Conservation (phyloP, 2,329 filamentous ascomycete species). For the Apiospora koreana region DNA sequence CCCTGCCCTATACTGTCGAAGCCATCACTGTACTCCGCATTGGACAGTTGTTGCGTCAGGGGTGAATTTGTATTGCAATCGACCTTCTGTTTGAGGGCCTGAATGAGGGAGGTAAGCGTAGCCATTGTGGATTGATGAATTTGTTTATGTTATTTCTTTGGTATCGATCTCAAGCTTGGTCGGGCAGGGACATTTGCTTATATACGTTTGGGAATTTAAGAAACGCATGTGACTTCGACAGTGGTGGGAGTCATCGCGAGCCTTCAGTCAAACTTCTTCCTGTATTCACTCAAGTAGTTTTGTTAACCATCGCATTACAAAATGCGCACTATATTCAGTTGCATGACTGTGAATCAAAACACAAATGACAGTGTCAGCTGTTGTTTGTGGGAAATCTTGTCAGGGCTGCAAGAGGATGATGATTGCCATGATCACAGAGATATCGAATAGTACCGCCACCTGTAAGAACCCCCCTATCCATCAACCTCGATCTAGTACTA, state of each 20-base stretch:
- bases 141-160: neutral
- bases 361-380: neutral
- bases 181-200: neutral
- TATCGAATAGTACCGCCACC: too few relatives aligned
- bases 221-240: neutral
- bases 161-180: neutral
- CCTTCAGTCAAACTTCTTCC: neutral
- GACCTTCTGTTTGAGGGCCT: slow-evolving; percentile 36
- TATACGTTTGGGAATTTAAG: neutral
- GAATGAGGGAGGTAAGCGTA: slow-evolving; percentile 46
- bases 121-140: slow-evolving; percentile 33
- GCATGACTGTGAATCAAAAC: neutral
- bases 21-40: slow-evolving; percentile 49
- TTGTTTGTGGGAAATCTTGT: too few relatives aligned
- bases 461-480: too few relatives aligned
- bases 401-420: too few relatives aligned
- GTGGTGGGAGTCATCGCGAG: neutral
- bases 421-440: too few relatives aligned
- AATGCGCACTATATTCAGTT: neutral
- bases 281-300: neutral
- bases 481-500: too few relatives aligned
- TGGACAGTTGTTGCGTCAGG: slow-evolving; percentile 39
- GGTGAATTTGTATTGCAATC: slow-evolving; percentile 23
- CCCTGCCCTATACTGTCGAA: slow-evolving; percentile 44
- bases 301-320: neutral